Evolutionary conservation across 2,329 filamentous ascomycete genomes (phyloP).

Genomic region (Ascocoryne sarcoides): DNA sequence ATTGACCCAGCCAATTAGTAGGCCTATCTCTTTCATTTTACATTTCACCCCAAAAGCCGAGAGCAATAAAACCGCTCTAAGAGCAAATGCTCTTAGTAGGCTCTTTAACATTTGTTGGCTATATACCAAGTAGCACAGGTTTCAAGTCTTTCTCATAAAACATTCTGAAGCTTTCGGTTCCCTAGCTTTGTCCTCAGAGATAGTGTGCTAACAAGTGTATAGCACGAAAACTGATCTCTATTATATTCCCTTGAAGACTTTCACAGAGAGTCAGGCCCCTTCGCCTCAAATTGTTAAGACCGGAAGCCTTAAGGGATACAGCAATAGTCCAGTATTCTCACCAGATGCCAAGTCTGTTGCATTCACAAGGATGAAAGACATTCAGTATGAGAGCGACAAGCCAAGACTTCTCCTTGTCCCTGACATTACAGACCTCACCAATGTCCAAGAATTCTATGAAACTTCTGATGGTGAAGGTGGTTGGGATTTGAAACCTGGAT

Average conservation of each 20-base stretch:
- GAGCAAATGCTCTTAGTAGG: no score
- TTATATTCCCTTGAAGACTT: conserved; percentile 55
- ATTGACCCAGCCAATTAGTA: conserved; percentile 63
- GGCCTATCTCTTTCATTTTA: no score
- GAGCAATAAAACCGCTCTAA: no score
- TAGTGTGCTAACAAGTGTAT: no score
- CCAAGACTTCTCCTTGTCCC: conserved; percentile 57
- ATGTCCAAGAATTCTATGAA: conserved; percentile 53
- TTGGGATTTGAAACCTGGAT: conserved; percentile 52
- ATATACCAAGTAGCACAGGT: no score
- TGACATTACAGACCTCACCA: conserved; percentile 47
- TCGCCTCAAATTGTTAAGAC: conserved; percentile 46
- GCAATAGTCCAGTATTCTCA: conserved; percentile 61
- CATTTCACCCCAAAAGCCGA: no score
- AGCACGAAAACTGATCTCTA: conserved; percentile 80
- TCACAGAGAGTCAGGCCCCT: conserved; percentile 43
- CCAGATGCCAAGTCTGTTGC: conserved; percentile 60
- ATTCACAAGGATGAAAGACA: conserved; percentile 69
- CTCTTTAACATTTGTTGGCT: no score
- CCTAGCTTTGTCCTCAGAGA: no score
- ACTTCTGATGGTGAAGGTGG: conserved; percentile 53
- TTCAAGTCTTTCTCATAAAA: no score
- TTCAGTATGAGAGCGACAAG: conserved; percentile 76
- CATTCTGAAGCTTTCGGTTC: no score
- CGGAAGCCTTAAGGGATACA: conserved; percentile 54